Base-by-base conservation (phyloP, 2,329 filamentous ascomycete species). In the Seiridium unicorne region DNA sequence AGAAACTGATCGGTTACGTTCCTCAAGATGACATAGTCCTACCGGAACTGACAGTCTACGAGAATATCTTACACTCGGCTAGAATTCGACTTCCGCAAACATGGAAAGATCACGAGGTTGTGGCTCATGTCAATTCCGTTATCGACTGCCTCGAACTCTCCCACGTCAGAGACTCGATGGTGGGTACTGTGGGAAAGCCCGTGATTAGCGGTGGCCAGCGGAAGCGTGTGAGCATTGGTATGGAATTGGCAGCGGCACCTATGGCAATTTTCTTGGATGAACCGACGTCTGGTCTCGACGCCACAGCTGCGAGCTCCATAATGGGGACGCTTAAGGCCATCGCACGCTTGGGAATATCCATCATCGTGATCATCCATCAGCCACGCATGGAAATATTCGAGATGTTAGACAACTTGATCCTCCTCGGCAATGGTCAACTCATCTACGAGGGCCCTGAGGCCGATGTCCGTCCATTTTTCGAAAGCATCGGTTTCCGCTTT, bases 11-110 rank as follows among this genome's bases (percentile, higher is more conserved):
- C 34, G 84, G 84, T 31, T 87, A 86, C 61, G 84, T 88, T 3
- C 84, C 85, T 1, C 84, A 88, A 65, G 83, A 87, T 62, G 85
- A 87, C 67, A 79, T 87, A 34, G 78, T 87, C 3, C 74, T 86
- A 8, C 81, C 84, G 0, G 83, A 88, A 66, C 70, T 88, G 51
- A 88, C 84, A 0, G 84, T 88, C 4, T 79, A 80, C 55, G 85
- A 88, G 68, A 88, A 87, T 60, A 85, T 88, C 47, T 72, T 86
- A 4, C 84, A 87, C 62, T 85, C 83, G 0, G 85, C 84, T 13
- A 76, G 79, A 11, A 76, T 85, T 40, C 78, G 82, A 13, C 72
- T 87, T 11, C 83, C 84, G 0, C 72, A 77, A 2, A 79, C 74
- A 4, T 86, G 82, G 83, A 74, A 70, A 3, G 76, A 81, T 44